phyloP scores from a whole-genome alignment of 2,329 filamentous ascomycete genomes.

The Rhynchosporium secalis region DNA sequence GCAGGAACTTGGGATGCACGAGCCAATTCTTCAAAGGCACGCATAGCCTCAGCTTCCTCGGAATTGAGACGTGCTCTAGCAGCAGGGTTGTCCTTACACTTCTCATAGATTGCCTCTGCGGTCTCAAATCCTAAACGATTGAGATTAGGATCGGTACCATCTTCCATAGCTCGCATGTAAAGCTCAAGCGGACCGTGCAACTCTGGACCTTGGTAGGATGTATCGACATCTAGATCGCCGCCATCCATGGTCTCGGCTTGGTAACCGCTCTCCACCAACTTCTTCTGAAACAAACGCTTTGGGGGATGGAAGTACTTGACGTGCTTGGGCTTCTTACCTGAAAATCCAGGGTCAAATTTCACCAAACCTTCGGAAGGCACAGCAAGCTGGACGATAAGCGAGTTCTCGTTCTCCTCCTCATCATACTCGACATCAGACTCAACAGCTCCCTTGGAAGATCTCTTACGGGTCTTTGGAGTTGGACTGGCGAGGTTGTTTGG shows the following conservation, averaged over 20 bases:
- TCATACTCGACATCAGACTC: not conserved
- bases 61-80: not conserved
- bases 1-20: not conserved
- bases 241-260: not conserved
- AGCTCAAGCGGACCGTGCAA: not conserved
- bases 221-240: not conserved
- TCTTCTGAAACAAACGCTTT: not conserved
- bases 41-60: not conserved
- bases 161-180: slow-evolving; percentile 2
- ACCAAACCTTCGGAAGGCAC: not conserved
- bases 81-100: not conserved
- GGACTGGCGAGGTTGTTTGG: slow-evolving; percentile 3
- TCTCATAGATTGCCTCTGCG: not conserved
- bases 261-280: not conserved
- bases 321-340: slow-evolving; percentile 1
- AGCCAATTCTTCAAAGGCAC: not conserved
- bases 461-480: slow-evolving; percentile 1
- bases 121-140: slow-evolving; percentile 1
- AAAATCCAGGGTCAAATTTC: not conserved
- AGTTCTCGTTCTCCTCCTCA: not conserved
- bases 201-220: not conserved
- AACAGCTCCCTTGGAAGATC: not conserved
- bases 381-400: not conserved
- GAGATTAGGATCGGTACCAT: slow-evolving; percentile 1
- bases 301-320: not conserved